Evolutionary conservation across 2,329 filamentous ascomycete species (phyloP).

Genomic region (Apiospora arundinis): DNA sequence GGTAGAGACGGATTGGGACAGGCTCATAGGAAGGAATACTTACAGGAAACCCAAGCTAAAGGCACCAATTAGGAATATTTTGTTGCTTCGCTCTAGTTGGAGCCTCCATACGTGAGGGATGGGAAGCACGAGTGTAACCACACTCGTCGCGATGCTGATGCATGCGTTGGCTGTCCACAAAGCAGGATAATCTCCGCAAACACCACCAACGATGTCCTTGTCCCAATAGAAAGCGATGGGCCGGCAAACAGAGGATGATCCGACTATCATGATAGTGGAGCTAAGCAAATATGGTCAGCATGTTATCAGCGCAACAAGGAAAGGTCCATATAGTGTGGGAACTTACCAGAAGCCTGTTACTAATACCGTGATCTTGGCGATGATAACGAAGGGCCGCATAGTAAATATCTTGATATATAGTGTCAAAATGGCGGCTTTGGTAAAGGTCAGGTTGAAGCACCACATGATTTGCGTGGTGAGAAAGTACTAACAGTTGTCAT

Average conservation of each 20-base stretch:
- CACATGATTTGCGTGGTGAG: constrained; percentile 14
- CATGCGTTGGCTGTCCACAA: constrained; percentile 22
- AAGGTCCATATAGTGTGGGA: not conserved
- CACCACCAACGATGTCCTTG: constrained; percentile 14
- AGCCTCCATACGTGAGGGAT: constrained; percentile 30
- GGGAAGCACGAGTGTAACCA: constrained; percentile 28
- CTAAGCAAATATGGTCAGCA: not conserved
- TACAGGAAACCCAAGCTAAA: constrained; percentile 34
- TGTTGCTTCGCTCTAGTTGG: constrained; percentile 26
- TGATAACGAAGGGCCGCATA: constrained; percentile 16
- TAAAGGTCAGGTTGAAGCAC: constrained; percentile 20
- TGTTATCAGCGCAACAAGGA: not conserved
- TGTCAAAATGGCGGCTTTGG: constrained; percentile 18
- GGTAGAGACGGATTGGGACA: no score
- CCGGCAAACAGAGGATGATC: not conserved
- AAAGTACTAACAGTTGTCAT: not conserved
- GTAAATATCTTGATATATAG: constrained; percentile 21
- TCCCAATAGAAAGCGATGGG: constrained; percentile 18
- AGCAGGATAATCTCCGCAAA: constrained; percentile 23
- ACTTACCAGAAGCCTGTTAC: constrained; percentile 9
- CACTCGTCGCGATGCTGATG: constrained; percentile 23
- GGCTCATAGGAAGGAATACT: no score
- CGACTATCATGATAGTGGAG: constrained; percentile 10
- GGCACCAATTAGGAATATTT: constrained; percentile 27
- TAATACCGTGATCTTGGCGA: not conserved